Evolutionary conservation across 148 eudicot genomes (phyloP).

Genomic region (Oxyria digyna): DNA sequence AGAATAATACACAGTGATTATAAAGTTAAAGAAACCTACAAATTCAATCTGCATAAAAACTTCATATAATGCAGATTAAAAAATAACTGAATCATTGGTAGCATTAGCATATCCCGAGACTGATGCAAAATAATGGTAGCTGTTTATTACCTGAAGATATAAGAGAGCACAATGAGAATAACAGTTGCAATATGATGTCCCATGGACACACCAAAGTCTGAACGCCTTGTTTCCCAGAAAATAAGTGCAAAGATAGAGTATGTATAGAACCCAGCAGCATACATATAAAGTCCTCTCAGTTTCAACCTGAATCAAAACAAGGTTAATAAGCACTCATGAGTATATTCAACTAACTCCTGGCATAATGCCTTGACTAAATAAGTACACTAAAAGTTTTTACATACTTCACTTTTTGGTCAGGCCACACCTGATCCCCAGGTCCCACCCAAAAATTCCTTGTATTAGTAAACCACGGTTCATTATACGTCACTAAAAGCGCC

Average conservation of each 20-base stretch:
- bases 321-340: neutral
- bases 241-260: slow-evolving; percentile 87
- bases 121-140: neutral
- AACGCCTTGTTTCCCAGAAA: slow-evolving; percentile 94
- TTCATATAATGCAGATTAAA: neutral
- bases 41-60: neutral
- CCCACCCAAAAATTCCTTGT: slow-evolving; percentile 70
- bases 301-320: slow-evolving; percentile 43
- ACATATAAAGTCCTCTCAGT: slow-evolving; percentile 72
- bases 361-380: neutral
- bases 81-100: neutral
- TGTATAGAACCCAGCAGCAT: slow-evolving; percentile 74
- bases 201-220: slow-evolving; percentile 95
- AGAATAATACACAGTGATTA: neutral
- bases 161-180: slow-evolving; percentile 64
- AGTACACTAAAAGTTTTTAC: slow-evolving; percentile 6
- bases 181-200: slow-evolving; percentile 80
- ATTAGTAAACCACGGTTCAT: slow-evolving; percentile 77
- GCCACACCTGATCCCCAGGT: slow-evolving; percentile 88
- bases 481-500: slow-evolving; percentile 55
- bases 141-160: slow-evolving; percentile 43
- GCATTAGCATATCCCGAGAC: neutral
- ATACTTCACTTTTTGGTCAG: slow-evolving; percentile 75
- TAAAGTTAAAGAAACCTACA: neutral
- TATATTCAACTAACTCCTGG: neutral